Conservation (phyloP, 2,329 filamentous ascomycete species). For the Cladophialophora yegresii region DNA sequence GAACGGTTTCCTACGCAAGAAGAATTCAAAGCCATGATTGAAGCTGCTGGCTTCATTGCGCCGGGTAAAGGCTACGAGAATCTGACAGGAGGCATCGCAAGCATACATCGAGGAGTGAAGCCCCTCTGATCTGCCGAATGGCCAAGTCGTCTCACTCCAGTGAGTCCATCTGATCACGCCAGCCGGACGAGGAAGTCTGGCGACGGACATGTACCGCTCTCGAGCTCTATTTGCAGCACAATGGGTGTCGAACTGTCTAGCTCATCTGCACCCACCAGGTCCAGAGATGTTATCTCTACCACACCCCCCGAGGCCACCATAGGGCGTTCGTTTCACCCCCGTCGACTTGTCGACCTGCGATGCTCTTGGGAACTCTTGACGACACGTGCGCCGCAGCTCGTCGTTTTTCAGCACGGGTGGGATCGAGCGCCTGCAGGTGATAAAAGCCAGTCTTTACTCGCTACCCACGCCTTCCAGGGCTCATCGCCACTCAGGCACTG, state of each 20-base stretch:
- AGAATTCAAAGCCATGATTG: slow-evolving; percentile 80
- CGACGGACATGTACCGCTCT: neutral
- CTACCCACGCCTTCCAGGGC: neutral
- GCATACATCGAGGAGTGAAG: slow-evolving; percentile 96
- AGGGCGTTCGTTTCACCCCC: neutral
- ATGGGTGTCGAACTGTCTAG: neutral
- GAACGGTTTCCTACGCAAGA: slow-evolving; percentile 86
- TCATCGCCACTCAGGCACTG: neutral
- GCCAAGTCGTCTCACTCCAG: neutral
- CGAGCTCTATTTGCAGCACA: neutral
- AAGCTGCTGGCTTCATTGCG: slow-evolving; percentile 68
- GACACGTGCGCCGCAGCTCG: neutral
- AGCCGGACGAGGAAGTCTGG: neutral
- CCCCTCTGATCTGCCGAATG: slow-evolving; percentile 45
- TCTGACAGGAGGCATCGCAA: slow-evolving; percentile 86
- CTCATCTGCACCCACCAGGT: neutral
- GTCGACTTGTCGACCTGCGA: neutral
- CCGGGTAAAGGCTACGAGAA: slow-evolving; percentile 85
- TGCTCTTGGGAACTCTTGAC: neutral
- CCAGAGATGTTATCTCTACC: neutral
- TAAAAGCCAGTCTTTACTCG: neutral
- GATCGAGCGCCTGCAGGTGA: neutral
- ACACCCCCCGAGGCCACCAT: neutral
- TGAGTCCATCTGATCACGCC: neutral
- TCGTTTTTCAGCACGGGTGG: neutral